Evolutionary conservation across 352 stramenopile genomes (phyloP).

Genomic region (Phytopythium vexans): DNA sequence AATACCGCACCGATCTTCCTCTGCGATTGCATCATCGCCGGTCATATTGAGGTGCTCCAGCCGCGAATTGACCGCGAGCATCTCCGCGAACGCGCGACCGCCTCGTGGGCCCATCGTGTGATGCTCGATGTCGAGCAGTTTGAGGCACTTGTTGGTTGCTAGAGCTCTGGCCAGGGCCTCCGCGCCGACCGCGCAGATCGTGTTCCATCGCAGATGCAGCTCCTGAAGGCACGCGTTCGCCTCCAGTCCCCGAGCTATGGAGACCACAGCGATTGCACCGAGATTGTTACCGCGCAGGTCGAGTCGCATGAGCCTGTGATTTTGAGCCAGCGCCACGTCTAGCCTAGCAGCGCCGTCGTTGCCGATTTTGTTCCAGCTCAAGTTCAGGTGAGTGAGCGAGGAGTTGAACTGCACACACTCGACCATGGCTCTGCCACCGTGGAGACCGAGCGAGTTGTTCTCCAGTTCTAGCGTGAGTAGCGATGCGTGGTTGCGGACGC

Average conservation of each 20-base stretch:
- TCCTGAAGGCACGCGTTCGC: slow-evolving; percentile 57
- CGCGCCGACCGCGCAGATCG: slow-evolving; percentile 46
- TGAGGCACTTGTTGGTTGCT: slow-evolving; percentile 52
- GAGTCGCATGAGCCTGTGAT: slow-evolving; percentile 45
- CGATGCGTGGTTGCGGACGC: slow-evolving; percentile 57
- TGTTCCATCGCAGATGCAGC: slow-evolving; percentile 76
- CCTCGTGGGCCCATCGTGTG: slow-evolving; percentile 62
- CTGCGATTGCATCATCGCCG: slow-evolving; percentile 50
- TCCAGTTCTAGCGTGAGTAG: slow-evolving; percentile 64
- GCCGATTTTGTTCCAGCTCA: slow-evolving; percentile 75
- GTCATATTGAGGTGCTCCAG: slow-evolving; percentile 65
- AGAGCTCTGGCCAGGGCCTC: slow-evolving; percentile 54
- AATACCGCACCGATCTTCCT: slow-evolving; percentile 42
- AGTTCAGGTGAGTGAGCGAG: slow-evolving; percentile 61
- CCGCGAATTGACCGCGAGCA: slow-evolving; percentile 51
- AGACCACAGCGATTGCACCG: slow-evolving; percentile 38
- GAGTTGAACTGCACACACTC: slow-evolving; percentile 60
- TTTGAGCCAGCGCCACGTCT: slow-evolving; percentile 37
- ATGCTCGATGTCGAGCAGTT: slow-evolving; percentile 68
- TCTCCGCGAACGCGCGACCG: slow-evolving; percentile 52
- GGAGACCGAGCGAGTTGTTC: slow-evolving; percentile 51
- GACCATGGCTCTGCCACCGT: slow-evolving; percentile 47
- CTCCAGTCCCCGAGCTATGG: slow-evolving; percentile 48
- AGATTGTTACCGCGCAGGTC: slow-evolving; percentile 73
- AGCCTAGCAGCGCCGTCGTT: slow-evolving; percentile 53